These are phyloP conservation scores for Fusarium nanum DNA, from an alignment of 2,329 filamentous ascomycete genomes.

Conservation along the genomic window DNA sequence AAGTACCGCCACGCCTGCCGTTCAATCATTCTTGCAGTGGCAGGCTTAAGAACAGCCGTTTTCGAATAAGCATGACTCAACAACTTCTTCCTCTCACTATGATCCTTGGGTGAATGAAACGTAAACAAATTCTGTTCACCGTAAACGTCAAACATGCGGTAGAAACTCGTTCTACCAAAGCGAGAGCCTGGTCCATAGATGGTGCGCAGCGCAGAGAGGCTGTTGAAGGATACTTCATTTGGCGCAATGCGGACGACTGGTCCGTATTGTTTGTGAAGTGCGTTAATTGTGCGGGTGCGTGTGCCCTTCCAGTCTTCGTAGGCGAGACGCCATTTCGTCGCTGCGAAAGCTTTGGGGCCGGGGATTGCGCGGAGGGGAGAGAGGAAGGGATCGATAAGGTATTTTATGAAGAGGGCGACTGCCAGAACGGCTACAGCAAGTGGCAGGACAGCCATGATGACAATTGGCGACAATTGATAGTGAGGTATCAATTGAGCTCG, in stretches of 20 bases:
- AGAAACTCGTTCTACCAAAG: constrained; percentile 63
- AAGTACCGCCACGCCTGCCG: constrained; percentile 30
- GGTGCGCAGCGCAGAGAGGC: constrained; percentile 58
- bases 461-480: background rate
- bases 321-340: constrained; percentile 59
- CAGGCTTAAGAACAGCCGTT: constrained; percentile 50
- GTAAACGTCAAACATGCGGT: constrained; percentile 67
- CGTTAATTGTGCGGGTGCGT: constrained; percentile 56
- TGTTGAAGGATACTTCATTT: constrained; percentile 57
- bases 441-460: background rate
- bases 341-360: constrained; percentile 55
- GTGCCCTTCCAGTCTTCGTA: constrained; percentile 58
- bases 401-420: constrained; percentile 10
- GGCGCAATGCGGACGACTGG: constrained; percentile 60
- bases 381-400: constrained; percentile 19
- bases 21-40: constrained; percentile 31
- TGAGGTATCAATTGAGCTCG: background rate
- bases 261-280: constrained; percentile 59
- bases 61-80: constrained; percentile 66
- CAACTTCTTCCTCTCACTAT: constrained; percentile 64
- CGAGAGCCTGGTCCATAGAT: constrained; percentile 66
- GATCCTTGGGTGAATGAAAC: constrained; percentile 56
- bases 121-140: constrained; percentile 65
- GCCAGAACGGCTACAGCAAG: background rate
- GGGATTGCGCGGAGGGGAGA: constrained; percentile 30